Percentiles rank a stretch among this genome's conserved stretches.
Evolutionary conservation across 371 early-diverging fungal species (phyloP).

Genomic region (Circinella umbellata): DNA sequence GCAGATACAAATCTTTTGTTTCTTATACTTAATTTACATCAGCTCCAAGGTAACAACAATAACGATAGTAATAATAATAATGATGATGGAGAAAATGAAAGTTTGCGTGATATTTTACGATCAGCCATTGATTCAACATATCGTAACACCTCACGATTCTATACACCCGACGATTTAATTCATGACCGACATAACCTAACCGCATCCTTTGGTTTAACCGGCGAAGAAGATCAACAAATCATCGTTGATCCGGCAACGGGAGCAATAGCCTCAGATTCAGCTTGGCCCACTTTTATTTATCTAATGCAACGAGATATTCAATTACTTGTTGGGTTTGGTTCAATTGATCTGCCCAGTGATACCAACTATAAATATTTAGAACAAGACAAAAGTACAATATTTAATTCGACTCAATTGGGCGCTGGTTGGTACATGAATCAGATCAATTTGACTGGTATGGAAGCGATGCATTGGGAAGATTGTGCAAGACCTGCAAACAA

Average conservation of each 20-base stretch:
- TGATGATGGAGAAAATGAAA: background rate
- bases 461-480: slow-evolving; percentile 15
- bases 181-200: slow-evolving; percentile 16
- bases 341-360: slow-evolving; percentile 6
- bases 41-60: slow-evolving; percentile 10
- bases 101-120: slow-evolving; percentile 13
- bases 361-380: slow-evolving; percentile 22
- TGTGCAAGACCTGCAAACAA: slow-evolving; percentile 20
- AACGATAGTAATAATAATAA: background rate
- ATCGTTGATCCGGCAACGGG: background rate
- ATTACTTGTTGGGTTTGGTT: slow-evolving; percentile 40
- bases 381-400: slow-evolving; percentile 27
- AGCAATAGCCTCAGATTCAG: background rate
- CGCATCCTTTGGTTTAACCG: slow-evolving; percentile 1
- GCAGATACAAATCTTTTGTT: slow-evolving; percentile 27
- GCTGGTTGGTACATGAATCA: slow-evolving; percentile 16
- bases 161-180: slow-evolving; percentile 18
- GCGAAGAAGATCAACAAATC: slow-evolving; percentile 14
- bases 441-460: slow-evolving; percentile 11
- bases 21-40: slow-evolving; percentile 39
- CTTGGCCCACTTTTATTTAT: slow-evolving; percentile 42
- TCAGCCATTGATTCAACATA: slow-evolving; percentile 12
- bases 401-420: slow-evolving; percentile 16
- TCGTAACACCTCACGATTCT: slow-evolving; percentile 12
- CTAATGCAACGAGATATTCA: slow-evolving; percentile 31